phyloP scores from a whole-genome alignment of 805 yeast species.

The Saturnispora dispora region DNA sequence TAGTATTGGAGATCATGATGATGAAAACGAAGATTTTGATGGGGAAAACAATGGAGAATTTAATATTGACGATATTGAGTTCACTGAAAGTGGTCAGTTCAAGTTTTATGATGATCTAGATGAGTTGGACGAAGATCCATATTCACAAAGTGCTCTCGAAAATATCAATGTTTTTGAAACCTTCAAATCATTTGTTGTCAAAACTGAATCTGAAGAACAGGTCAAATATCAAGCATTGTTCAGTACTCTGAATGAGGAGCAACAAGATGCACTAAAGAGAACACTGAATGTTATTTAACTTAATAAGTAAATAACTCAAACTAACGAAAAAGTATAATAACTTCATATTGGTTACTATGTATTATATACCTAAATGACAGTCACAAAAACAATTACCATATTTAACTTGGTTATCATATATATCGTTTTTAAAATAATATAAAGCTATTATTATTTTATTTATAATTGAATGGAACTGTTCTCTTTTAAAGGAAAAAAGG shows the following conservation, averaged over 20 bases:
- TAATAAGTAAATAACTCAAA: background rate
- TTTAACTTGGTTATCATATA: too few relatives aligned
- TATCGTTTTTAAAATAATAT: too few relatives aligned
- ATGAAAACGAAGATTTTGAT: slow-evolving; percentile 21
- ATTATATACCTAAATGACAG: background rate
- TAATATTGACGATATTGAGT: slow-evolving; percentile 25
- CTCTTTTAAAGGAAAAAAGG: too few relatives aligned
- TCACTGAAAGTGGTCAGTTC: slow-evolving; percentile 22
- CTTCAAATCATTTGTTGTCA: slow-evolving; percentile 46
- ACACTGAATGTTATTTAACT: background rate
- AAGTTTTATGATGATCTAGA: slow-evolving; percentile 48
- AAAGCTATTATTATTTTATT: background rate
- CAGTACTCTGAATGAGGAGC: slow-evolving; percentile 17
- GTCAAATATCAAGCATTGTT: slow-evolving; percentile 19
- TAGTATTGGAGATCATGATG: slow-evolving; percentile 16
- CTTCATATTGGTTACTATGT: background rate
- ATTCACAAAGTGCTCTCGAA: slow-evolving; percentile 74
- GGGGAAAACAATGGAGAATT: slow-evolving; percentile 24
- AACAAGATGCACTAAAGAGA: slow-evolving; percentile 17
- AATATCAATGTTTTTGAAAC: slow-evolving; percentile 59
- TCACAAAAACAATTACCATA: background rate
- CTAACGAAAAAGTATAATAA: background rate
- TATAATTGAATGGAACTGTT: background rate
- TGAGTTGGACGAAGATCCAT: slow-evolving; percentile 74
- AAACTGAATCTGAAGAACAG: slow-evolving; percentile 40